These are phyloP conservation scores for Wickerhamiella lipophila DNA, from an alignment of 805 yeast species.

Conservation along the genomic window DNA sequence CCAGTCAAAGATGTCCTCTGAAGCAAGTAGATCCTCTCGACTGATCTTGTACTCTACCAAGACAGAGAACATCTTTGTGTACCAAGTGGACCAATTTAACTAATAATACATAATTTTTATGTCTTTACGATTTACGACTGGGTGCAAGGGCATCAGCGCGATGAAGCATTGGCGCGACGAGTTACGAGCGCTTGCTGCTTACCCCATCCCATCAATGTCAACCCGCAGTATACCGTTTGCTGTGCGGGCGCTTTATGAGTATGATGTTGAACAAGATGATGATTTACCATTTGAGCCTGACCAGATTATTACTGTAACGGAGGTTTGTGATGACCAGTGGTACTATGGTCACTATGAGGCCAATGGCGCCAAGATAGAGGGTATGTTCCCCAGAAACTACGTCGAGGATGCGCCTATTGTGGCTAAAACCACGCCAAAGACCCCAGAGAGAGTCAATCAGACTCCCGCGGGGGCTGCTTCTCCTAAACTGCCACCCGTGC, in stretches of 20 bases:
- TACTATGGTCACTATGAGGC: constrained; percentile 48
- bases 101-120: neutral
- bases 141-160: too few species aligned
- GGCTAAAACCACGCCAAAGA: neutral
- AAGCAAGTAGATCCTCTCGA: constrained; percentile 53
- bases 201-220: neutral
- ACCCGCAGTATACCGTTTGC: constrained; percentile 39
- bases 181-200: constrained; percentile 3
- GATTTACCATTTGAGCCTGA: constrained; percentile 63
- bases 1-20: constrained; percentile 57
- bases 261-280: constrained; percentile 62
- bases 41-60: constrained; percentile 68
- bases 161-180: too few species aligned
- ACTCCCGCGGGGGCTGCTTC: neutral
- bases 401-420: constrained; percentile 9
- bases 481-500: constrained; percentile 1
- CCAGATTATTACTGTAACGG: constrained; percentile 60
- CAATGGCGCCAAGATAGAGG: constrained; percentile 31
- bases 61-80: constrained; percentile 53
- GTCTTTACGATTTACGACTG: neutral
- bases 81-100: constrained; percentile 44
- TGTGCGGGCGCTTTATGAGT: constrained; percentile 57
- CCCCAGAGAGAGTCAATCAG: neutral
- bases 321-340: constrained; percentile 88
- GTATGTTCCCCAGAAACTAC: constrained; percentile 69